Evolutionary conservation across 805 yeast genomes (phyloP).

Genomic region (Metschnikowia kunwiensis): DNA sequence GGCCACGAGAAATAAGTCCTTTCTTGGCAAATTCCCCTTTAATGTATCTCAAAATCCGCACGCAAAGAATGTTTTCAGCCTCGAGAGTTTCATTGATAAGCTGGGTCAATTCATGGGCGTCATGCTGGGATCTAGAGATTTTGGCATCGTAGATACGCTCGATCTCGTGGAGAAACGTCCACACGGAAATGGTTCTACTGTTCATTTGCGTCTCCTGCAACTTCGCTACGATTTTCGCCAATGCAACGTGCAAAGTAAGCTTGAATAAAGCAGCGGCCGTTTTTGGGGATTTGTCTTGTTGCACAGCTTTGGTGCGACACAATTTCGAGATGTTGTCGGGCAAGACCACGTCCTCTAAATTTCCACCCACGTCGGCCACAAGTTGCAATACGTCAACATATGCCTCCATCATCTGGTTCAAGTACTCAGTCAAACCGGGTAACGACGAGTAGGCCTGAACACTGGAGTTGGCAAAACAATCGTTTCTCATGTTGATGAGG

Average conservation of each 20-base stretch:
- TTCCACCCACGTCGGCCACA: constrained; percentile 9
- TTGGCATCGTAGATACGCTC: constrained; percentile 71
- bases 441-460: constrained; percentile 73
- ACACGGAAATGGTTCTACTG: constrained; percentile 60
- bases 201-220: constrained; percentile 61
- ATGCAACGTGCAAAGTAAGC: constrained; percentile 54
- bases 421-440: constrained; percentile 56
- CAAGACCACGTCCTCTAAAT: constrained; percentile 14
- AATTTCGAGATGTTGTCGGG: constrained; percentile 19
- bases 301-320: constrained; percentile 13
- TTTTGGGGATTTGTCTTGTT: constrained; percentile 8
- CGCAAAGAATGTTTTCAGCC: constrained; percentile 52
- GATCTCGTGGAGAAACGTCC: constrained; percentile 72
- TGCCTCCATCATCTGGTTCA: constrained; percentile 40
- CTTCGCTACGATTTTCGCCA: constrained; percentile 49
- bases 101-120: constrained; percentile 91
- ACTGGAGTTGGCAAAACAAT: constrained; percentile 89
- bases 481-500: constrained; percentile 74
- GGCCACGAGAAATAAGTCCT: constrained; percentile 1
- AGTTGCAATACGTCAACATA: constrained; percentile 24
- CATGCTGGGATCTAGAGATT: constrained; percentile 83
- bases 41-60: constrained; percentile 27
- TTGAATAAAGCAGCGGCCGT: constrained; percentile 23
- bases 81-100: constrained; percentile 74
- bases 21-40: constrained; percentile 9